Conservation (phyloP, 2,329 filamentous ascomycete species). For the Coleophoma crateriformis region DNA sequence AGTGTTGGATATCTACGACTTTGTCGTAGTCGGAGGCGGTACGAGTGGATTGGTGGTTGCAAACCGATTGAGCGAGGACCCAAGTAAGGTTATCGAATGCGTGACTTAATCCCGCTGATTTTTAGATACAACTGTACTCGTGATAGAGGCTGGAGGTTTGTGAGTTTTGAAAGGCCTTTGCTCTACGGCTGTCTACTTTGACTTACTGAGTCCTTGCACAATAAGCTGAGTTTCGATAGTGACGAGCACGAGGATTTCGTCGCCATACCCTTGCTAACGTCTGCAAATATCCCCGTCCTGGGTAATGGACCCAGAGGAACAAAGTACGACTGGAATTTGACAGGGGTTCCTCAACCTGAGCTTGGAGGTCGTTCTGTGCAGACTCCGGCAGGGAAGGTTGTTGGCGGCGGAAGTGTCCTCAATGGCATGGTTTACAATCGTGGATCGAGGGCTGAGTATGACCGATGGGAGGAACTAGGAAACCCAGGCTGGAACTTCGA, state of each 20-base stretch:
- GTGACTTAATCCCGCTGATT: neutral
- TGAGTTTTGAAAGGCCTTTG: neutral
- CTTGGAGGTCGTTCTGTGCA: slow-evolving; percentile 2
- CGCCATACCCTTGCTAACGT: slow-evolving; percentile 3
- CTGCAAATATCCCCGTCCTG: slow-evolving; percentile 1
- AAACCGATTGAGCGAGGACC: slow-evolving; percentile 33
- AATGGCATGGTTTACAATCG: slow-evolving; percentile 34
- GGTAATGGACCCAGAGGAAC: slow-evolving; percentile 2
- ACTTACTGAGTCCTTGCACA: neutral
- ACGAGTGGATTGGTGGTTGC: slow-evolving; percentile 37
- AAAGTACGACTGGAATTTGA: slow-evolving; percentile 8
- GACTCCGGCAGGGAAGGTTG: slow-evolving; percentile 7
- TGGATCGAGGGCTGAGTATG: slow-evolving; percentile 32
- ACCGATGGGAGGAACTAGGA: slow-evolving; percentile 38
- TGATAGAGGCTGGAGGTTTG: slow-evolving; percentile 5
- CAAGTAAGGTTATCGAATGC: neutral
- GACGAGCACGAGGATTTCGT: slow-evolving; percentile 5
- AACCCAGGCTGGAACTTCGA: slow-evolving; percentile 39
- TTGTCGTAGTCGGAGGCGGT: slow-evolving; percentile 38
- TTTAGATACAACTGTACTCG: slow-evolving; percentile 4
- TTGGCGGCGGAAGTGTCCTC: slow-evolving; percentile 33
- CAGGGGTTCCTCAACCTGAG: slow-evolving; percentile 3
- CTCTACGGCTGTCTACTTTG: neutral
- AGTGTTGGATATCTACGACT: slow-evolving; percentile 20
- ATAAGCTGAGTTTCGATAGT: neutral